Base-by-base conservation (phyloP, 441 rosid genomes). In the Manihot esculenta region DNA sequence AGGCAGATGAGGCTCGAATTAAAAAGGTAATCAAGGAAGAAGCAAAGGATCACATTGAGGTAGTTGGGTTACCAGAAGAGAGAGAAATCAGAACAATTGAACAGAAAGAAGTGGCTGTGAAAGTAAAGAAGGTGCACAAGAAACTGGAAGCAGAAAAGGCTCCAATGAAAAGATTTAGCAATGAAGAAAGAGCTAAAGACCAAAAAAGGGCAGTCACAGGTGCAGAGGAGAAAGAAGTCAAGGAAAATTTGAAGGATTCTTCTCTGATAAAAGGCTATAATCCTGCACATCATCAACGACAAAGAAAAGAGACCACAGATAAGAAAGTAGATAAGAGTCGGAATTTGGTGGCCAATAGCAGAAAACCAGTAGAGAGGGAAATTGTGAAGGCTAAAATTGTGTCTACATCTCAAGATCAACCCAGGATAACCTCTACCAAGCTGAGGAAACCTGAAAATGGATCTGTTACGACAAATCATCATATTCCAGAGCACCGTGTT, bases 201-300 rank as follows among this genome's bases (percentile, higher is more conserved):
- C 56, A 47, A 21, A 84, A 70, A 64, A 75, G 72, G 66, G 74
- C 27, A 67, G 78, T 38, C 41, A 33, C 23, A 30, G 84, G 65
- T 75, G 57, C 49, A 15, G 84, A 81, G 71, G 84, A 80, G 75
- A 82, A 74, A 57, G 84, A 74, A 69, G 76, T 51, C 45, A 64
- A 72, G 73, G 76, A 57, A 30, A 79, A 74, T 64, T 23, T 62
- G 59, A 84, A 66, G 74, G 66, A 71, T 64, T 73, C 80, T 0
- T 76, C 64, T 69, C 84, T 78, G 70, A 57, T 12, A 69, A 84
- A 78, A 82, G 70, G 67, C 63, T 35, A 68, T 2, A 72, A 47
- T 55, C 64, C 74, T 70, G 54, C 74, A 70, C 67, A 47, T 70
- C 73, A 73, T 56, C 80, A 79, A 45, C 83, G 60, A 11, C 68